Conservation (phyloP, 164 flowering plant genomes). For the Stephania yunnanensis region DNA sequence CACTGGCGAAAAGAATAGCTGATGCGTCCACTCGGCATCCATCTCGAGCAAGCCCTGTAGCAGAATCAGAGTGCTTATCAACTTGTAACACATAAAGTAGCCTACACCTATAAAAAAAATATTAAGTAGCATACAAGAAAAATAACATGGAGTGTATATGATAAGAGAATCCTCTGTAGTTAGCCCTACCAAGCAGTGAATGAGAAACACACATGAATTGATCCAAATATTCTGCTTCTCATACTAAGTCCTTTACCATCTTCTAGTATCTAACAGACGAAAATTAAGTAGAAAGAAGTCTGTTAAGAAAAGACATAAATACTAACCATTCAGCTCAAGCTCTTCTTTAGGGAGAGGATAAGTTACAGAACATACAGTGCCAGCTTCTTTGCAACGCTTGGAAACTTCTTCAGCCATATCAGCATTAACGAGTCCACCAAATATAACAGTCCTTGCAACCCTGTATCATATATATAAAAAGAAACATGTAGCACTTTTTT, state of each 20-base stretch:
- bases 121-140: neutral
- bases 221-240: neutral
- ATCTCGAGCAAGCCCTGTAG: constrained; percentile 76
- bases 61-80: constrained; percentile 1
- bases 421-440: constrained; percentile 68
- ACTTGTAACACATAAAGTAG: too few species aligned
- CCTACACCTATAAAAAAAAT: too few species aligned
- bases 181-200: neutral
- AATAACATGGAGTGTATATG: neutral
- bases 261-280: neutral
- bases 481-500: neutral
- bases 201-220: neutral
- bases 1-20: constrained; percentile 70
- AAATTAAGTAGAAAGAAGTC: neutral
- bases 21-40: constrained; percentile 83
- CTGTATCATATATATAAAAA: constrained; percentile 27
- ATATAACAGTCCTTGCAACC: constrained; percentile 83
- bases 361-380: constrained; percentile 55
- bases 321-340: constrained; percentile 65
- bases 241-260: neutral
- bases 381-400: constrained; percentile 49
- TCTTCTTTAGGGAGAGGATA: constrained; percentile 82
- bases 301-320: constrained; percentile 3
- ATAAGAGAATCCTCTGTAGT: neutral
- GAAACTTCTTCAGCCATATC: constrained; percentile 75